phyloP scores from a whole-genome alignment of 1,284 basidiomycete genomes.

The Golubevia sp. region DNA sequence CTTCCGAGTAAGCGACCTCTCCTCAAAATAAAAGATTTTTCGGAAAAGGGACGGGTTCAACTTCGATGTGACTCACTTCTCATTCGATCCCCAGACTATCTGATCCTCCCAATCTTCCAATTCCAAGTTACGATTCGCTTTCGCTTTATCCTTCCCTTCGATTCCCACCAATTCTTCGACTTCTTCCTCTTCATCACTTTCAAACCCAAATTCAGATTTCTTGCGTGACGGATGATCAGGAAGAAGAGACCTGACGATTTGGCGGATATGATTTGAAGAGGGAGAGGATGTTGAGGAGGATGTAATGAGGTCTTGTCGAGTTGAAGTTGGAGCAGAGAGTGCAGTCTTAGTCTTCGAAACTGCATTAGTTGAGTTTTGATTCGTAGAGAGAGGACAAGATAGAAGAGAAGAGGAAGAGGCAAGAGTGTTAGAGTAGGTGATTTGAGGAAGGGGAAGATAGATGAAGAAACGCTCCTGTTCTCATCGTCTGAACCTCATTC shows the following conservation, averaged over 20 bases:
- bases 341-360: too few species aligned
- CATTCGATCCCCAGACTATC: conserved; percentile 23
- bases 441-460: too few species aligned
- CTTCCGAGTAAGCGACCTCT: conserved; percentile 4
- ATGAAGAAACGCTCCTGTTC: too few species aligned
- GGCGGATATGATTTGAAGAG: neutral
- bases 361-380: too few species aligned
- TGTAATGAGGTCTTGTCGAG: too few species aligned
- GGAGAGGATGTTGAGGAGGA: neutral
- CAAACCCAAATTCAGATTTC: neutral
- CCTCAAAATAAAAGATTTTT: conserved; percentile 3
- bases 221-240: neutral
- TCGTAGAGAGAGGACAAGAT: too few species aligned
- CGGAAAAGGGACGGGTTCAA: too few species aligned
- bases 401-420: too few species aligned
- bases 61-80: neutral
- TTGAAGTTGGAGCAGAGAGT: too few species aligned
- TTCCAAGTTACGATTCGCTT: conserved; percentile 11
- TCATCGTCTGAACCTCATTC: too few species aligned
- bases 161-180: neutral
- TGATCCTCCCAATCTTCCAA: conserved; percentile 57
- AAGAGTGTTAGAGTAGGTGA: too few species aligned
- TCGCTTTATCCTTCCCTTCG: neutral
- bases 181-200: neutral
- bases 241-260: neutral